These are phyloP conservation scores for Prunus yedoensis DNA, from an alignment of 331 rosid species.

Conservation along the genomic window DNA sequence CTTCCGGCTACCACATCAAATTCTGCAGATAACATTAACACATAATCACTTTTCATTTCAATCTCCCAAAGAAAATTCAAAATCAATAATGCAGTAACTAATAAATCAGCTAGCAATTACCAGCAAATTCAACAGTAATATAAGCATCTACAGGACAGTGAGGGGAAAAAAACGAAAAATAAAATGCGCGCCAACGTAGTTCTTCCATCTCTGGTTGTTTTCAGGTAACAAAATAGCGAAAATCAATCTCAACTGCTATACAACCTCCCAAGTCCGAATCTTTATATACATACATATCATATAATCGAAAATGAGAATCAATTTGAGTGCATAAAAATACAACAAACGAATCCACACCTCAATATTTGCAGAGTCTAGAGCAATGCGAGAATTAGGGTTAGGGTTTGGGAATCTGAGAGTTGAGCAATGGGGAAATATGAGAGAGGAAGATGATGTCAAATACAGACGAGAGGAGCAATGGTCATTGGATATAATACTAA, in stretches of 20 bases:
- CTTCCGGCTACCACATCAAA: constrained; percentile 20
- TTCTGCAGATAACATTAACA: constrained; percentile 5
- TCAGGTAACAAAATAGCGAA: background rate
- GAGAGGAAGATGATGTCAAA: background rate
- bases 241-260: background rate
- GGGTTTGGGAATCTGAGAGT: constrained; percentile 6
- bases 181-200: too few species aligned
- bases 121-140: background rate
- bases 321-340: background rate
- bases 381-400: constrained; percentile 10
- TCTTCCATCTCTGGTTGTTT: too few species aligned
- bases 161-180: too few species aligned
- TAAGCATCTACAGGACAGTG: background rate
- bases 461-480: background rate
- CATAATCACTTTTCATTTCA: background rate
- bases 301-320: background rate
- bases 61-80: background rate
- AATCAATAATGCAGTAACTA: background rate
- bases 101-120: background rate
- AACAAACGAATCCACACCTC: background rate
- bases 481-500: background rate
- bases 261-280: background rate
- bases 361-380: background rate
- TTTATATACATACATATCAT: background rate
- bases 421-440: background rate